Percentiles rank a stretch among this genome's conserved stretches.
These are phyloP conservation scores for Calonectria naviculata DNA, from an alignment of 2,329 filamentous ascomycete genomes.

Conservation along the genomic window DNA sequence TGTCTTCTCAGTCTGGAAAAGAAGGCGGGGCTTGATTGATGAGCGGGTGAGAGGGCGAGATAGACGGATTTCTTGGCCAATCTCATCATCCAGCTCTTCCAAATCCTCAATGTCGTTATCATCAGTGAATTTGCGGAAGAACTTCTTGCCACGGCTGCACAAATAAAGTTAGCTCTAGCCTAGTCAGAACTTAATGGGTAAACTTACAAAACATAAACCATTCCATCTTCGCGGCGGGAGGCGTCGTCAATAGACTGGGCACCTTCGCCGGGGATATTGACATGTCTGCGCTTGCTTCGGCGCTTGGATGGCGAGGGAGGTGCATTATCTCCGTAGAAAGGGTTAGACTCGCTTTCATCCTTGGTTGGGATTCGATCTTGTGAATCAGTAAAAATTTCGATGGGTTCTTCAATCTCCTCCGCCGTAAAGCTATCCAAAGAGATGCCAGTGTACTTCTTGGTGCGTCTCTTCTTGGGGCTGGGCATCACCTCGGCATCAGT, in stretches of 20 bases:
- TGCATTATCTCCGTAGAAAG: slow-evolving; percentile 69
- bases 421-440: slow-evolving; percentile 68
- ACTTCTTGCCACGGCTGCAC: slow-evolving; percentile 79
- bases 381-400: slow-evolving; percentile 82
- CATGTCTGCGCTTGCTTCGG: slow-evolving; percentile 65
- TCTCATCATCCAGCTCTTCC: slow-evolving; percentile 49
- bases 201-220: slow-evolving; percentile 83
- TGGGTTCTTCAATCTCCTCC: slow-evolving; percentile 67
- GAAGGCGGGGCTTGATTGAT: slow-evolving; percentile 76
- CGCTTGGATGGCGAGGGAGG: slow-evolving; percentile 56
- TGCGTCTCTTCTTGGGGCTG: slow-evolving; percentile 67
- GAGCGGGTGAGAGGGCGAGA: slow-evolving; percentile 69
- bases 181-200: not conserved
- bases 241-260: slow-evolving; percentile 71
- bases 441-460: slow-evolving; percentile 67
- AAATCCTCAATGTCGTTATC: slow-evolving; percentile 49
- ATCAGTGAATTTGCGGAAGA: slow-evolving; percentile 76
- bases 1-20: slow-evolving; percentile 70
- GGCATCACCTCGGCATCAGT: slow-evolving; percentile 68
- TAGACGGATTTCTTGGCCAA: slow-evolving; percentile 49
- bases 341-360: slow-evolving; percentile 76
- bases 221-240: slow-evolving; percentile 74
- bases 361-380: slow-evolving; percentile 80
- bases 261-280: slow-evolving; percentile 67
- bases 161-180: slow-evolving; percentile 38